A percentile compares a stretch with the other conserved stretches of the same genome.
Conservation (phyloP, 1,139 yeast species). For the Sugiyamaella pinicola region DNA sequence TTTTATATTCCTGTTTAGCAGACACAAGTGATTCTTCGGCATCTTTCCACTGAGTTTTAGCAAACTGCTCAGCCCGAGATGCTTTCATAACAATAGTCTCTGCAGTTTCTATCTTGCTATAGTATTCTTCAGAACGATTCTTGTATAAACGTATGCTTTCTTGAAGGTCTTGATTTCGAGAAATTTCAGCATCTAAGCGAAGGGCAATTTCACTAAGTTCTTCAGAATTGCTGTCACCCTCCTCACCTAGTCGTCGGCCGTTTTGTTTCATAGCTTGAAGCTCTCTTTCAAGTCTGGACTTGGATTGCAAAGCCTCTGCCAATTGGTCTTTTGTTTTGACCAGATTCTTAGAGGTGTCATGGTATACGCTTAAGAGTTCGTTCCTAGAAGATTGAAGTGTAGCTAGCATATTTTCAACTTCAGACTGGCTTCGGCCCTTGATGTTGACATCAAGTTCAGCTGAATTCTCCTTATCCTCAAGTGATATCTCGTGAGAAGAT, state of each 20-base stretch:
- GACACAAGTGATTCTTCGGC: slow-evolving; percentile 55
- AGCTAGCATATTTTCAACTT: slow-evolving; percentile 33
- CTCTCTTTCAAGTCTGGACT: slow-evolving; percentile 56
- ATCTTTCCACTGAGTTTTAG: slow-evolving; percentile 59
- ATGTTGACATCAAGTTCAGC: slow-evolving; percentile 28
- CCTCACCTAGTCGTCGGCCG: not conserved
- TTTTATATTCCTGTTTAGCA: slow-evolving; percentile 60
- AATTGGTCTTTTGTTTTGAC: slow-evolving; percentile 55
- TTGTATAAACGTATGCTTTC: slow-evolving; percentile 64
- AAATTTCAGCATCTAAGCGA: slow-evolving; percentile 54
- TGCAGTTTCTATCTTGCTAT: slow-evolving; percentile 72
- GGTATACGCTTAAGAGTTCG: slow-evolving; percentile 57
- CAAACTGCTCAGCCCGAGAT: slow-evolving; percentile 59
- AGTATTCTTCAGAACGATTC: slow-evolving; percentile 73
- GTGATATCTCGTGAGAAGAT: not conserved
- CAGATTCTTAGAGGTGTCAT: slow-evolving; percentile 57
- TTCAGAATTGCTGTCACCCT: slow-evolving; percentile 11
- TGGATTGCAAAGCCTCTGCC: slow-evolving; percentile 48
- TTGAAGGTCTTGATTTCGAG: slow-evolving; percentile 56
- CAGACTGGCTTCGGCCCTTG: slow-evolving; percentile 30
- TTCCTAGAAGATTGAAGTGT: slow-evolving; percentile 40
- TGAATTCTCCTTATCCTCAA: slow-evolving; percentile 27
- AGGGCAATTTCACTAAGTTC: slow-evolving; percentile 43
- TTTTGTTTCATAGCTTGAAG: slow-evolving; percentile 39
- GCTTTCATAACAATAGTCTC: slow-evolving; percentile 72